These are phyloP conservation scores for Nothophaeocryptopus gaeumannii DNA, from an alignment of 2,329 filamentous ascomycete genomes.

Conservation along the genomic window DNA sequence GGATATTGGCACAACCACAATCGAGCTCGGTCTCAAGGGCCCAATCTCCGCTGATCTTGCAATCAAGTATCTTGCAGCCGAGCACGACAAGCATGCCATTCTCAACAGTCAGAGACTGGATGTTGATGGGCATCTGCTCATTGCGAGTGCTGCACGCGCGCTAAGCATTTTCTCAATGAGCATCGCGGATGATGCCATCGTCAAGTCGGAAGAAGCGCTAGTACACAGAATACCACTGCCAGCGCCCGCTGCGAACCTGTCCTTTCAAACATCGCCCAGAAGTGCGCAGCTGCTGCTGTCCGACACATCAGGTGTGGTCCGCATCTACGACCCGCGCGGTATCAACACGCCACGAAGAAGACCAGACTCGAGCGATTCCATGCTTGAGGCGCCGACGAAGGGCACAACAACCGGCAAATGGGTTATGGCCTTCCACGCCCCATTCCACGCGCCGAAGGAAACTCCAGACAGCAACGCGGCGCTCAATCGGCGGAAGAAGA, in stretches of 20 bases:
- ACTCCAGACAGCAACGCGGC: constrained; percentile 23
- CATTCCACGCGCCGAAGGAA: constrained; percentile 22
- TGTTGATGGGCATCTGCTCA: constrained; percentile 16
- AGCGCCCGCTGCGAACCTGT: constrained; percentile 15
- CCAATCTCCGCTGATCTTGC: constrained; percentile 11
- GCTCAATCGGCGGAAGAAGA: constrained; percentile 44
- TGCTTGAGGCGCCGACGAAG: constrained; percentile 3
- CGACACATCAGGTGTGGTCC: constrained; percentile 54
- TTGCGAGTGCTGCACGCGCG: constrained; percentile 18
- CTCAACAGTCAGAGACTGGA: constrained; percentile 5
- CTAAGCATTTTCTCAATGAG: constrained; percentile 27
- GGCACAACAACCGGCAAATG: constrained; percentile 25
- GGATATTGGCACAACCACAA: constrained; percentile 7
- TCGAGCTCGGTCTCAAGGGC: constrained; percentile 10
- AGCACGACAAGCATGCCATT: constrained; percentile 10
- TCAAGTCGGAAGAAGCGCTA: constrained; percentile 12
- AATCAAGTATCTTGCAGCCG: constrained; percentile 19
- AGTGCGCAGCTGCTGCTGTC: constrained; percentile 49
- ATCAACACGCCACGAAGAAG: constrained; percentile 11
- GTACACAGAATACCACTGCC: constrained; percentile 20
- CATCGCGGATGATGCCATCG: constrained; percentile 20
- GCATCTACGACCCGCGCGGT: constrained; percentile 56
- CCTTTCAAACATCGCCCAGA: constrained; percentile 28
- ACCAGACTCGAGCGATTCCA: constrained; percentile 28
- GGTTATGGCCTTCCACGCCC: constrained; percentile 29